Base-by-base conservation (phyloP, 1,284 basidiomycete genomes). In the Amylostereum areolatum region DNA sequence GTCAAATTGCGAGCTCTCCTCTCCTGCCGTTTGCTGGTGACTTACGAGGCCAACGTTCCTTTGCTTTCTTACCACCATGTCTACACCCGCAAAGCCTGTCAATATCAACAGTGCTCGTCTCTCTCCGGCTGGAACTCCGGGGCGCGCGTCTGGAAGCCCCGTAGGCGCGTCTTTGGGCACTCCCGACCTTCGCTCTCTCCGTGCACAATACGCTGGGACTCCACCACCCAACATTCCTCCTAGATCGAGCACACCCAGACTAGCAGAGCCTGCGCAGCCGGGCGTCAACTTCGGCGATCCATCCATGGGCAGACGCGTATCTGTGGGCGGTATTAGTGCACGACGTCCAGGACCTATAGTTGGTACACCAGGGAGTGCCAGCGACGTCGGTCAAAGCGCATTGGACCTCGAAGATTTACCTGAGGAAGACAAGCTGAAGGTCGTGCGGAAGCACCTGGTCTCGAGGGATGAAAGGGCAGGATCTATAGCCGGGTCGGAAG, bases 381-480 rank as follows among this genome's bases (percentile, higher is more conserved):
- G 57, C 59, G 54, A 65, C 52, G 51, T 54, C 36, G 59, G 62
- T 33, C 32, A 57, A 5, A 41, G 75, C 52, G 47, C 50, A 5
- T 5, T 39, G 25, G 54, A 56, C 32, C 59, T 85, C 28, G 82
- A 86, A 28, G 79, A 75, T 25, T 67, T 86, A 35, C 72, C 82
- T 0, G 85, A 89, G 39, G 88, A 89, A 57, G 89, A 94, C 61
- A 96, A 93, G 70, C 85, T 85, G 1, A 80, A 79, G 56, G 81
- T 96, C 0, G 68, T 97, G 10, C 71, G 85, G 43, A 77, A 81
- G 46, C 92, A 96, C 67, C 73, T 97, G 11, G 86, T 94, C 7
- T 80, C 83, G 7, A 81, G 80, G 25, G 80, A 87, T 46, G 87
- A 89, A 52, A 77, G 89, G 5, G 47, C 51, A 12, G 59, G 56